Conservation (phyloP, 306 rosid species). For the Crotalaria pallida region DNA sequence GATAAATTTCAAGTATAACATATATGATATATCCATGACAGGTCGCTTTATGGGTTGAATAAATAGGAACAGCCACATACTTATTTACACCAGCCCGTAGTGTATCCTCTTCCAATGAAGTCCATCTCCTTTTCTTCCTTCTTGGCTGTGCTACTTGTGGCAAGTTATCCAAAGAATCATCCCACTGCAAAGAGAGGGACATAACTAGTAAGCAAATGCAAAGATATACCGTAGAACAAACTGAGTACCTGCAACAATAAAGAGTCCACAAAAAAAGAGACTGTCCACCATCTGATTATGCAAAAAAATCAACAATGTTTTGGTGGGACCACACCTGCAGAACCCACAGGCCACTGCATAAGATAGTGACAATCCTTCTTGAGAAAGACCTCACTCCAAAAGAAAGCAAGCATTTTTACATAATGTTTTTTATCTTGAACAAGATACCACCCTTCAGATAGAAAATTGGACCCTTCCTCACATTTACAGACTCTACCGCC, state of each 20-base stretch:
- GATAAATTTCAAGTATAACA: neutral
- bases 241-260: neutral
- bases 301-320: neutral
- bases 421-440: neutral
- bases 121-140: conserved; percentile 69
- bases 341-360: conserved; percentile 15
- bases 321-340: neutral
- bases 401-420: neutral
- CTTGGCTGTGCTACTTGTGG: conserved; percentile 26
- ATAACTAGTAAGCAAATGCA: neutral
- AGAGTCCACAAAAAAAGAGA: neutral
- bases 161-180: conserved; percentile 50
- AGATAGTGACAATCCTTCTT: neutral
- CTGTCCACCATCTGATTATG: conserved; percentile 1
- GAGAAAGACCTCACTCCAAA: neutral
- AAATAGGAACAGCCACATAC: conserved; percentile 41
- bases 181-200: conserved; percentile 51
- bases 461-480: neutral
- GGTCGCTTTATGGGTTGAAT: neutral
- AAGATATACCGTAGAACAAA: neutral
- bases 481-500: conserved; percentile 8
- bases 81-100: conserved; percentile 53
- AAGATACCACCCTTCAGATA: neutral
- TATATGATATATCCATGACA: neutral
- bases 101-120: conserved; percentile 62